A percentile compares a stretch with the other conserved stretches of the same genome.
phyloP scores from a whole-genome alignment of 306 rosid genomes.

The Gillenia trifoliata region DNA sequence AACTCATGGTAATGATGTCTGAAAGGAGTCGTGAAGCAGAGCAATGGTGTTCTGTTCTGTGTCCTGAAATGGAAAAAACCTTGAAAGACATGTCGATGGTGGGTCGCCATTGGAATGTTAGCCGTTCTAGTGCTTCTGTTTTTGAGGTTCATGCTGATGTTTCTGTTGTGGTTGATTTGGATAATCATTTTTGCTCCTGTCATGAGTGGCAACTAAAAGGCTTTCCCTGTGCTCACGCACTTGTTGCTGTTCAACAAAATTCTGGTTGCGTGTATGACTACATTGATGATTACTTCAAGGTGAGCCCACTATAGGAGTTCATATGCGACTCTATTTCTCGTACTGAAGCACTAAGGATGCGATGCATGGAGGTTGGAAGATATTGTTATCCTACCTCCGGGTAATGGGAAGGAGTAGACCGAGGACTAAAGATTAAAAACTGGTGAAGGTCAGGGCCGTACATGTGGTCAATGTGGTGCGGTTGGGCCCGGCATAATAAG shows the following conservation, averaged over 20 bases:
- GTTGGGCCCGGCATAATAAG: neutral
- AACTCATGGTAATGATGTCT: neutral
- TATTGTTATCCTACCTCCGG: neutral
- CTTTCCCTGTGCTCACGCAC: neutral
- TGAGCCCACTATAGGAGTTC: neutral
- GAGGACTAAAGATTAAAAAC: neutral
- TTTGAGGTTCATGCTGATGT: constrained; percentile 1
- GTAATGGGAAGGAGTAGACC: neutral
- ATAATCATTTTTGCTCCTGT: neutral
- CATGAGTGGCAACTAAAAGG: neutral
- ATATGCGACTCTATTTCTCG: neutral
- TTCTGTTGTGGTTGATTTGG: neutral
- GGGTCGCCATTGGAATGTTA: neutral
- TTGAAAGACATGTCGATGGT: neutral
- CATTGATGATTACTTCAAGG: neutral
- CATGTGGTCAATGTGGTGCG: neutral
- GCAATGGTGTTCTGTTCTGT: neutral
- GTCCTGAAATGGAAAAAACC: neutral
- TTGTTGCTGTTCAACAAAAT: neutral
- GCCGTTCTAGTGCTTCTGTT: neutral
- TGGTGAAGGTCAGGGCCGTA: neutral
- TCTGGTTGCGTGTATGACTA: neutral
- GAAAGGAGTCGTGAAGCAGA: neutral
- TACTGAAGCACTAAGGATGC: neutral
- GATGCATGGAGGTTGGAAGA: neutral